Conservation (phyloP, 1,139 yeast genomes). For the Hemisphaericaspora xylanilytica region DNA sequence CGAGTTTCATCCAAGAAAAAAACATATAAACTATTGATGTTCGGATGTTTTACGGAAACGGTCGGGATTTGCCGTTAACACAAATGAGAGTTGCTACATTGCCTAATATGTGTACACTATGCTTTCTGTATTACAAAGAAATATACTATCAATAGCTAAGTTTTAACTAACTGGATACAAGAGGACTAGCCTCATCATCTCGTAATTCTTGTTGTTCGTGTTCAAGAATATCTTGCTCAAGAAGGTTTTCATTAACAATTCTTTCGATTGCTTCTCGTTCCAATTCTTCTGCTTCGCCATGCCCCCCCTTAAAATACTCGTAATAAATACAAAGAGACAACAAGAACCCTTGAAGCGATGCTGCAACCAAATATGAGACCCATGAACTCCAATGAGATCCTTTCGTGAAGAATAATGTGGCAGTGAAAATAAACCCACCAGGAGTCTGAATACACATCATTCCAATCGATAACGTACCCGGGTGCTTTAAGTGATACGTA, state of each 20-base stretch:
- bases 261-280: constrained; percentile 35
- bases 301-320: constrained; percentile 26
- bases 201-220: background rate
- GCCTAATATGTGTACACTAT: too few species aligned
- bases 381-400: constrained; percentile 88
- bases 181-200: constrained; percentile 5
- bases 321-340: constrained; percentile 39
- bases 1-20: too few species aligned
- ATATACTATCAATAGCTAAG: too few species aligned
- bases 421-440: constrained; percentile 80
- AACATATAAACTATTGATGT: background rate
- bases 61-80: background rate
- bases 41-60: background rate
- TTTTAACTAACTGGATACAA: background rate
- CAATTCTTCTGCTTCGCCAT: constrained; percentile 28
- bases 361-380: constrained; percentile 77
- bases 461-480: constrained; percentile 76
- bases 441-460: constrained; percentile 91
- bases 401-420: constrained; percentile 64
- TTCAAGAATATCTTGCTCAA: constrained; percentile 5
- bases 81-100: too few species aligned
- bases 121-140: too few species aligned
- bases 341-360: constrained; percentile 55
- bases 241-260: constrained; percentile 29
- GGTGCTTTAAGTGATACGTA: constrained; percentile 65